A percentile compares a stretch with the other conserved stretches of the same genome.
phyloP scores from a whole-genome alignment of 176 grass and related monocot genomes.

The Alopecurus myosuroides region DNA sequence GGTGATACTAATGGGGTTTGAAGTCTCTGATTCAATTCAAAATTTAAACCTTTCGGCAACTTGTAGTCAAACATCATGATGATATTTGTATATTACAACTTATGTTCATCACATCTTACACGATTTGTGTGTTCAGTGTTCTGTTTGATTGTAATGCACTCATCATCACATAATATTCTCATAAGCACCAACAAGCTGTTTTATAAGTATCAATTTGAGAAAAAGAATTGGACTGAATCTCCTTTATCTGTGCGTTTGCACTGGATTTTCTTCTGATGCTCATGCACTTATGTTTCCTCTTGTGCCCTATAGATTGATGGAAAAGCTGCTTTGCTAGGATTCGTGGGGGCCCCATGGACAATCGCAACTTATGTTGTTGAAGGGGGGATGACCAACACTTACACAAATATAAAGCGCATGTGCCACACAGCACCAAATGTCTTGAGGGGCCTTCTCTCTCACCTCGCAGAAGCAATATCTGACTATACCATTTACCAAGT shows the following conservation, averaged over 20 bases:
- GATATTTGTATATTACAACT: neutral
- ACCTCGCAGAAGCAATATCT: conserved; percentile 78
- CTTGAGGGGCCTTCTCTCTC: conserved; percentile 78
- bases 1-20: neutral
- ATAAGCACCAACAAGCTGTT: conserved; percentile 4
- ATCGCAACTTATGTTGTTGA: conserved; percentile 97
- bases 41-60: neutral
- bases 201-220: conserved; percentile 14
- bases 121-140: neutral
- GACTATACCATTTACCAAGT: conserved; percentile 95
- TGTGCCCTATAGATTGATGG: conserved; percentile 63
- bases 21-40: neutral
- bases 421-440: conserved; percentile 81
- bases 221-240: neutral
- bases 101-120: neutral
- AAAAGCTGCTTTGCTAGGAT: conserved; percentile 87
- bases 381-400: conserved; percentile 86
- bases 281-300: conserved; percentile 14
- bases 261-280: conserved; percentile 14
- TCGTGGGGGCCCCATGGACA: conserved; percentile 97
- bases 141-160: neutral
- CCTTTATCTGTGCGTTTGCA: neutral
- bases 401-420: conserved; percentile 93
- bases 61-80: conserved; percentile 10
- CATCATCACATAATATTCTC: neutral